phyloP scores from a whole-genome alignment of 805 yeast genomes.

The Jamesozyma hellenica region DNA sequence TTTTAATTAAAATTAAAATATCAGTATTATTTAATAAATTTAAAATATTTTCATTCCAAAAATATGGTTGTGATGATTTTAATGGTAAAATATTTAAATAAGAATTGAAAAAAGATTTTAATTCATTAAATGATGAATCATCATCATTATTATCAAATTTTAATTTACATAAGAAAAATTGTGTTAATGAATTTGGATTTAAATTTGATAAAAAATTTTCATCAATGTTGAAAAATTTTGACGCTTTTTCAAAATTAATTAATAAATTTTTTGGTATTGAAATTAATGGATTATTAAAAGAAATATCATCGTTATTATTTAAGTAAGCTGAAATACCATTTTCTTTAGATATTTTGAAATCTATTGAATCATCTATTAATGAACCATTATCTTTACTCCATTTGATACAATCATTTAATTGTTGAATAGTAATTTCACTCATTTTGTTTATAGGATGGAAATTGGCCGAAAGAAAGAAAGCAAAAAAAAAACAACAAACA shows the following conservation, averaged over 20 bases:
- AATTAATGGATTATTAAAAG: constrained; percentile 23
- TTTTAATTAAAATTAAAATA: constrained; percentile 43
- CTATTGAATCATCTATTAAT: constrained; percentile 26
- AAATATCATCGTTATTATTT: constrained; percentile 1
- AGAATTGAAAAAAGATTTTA: constrained; percentile 27
- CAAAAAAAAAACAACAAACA: too few relatives aligned
- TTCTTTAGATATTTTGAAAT: constrained; percentile 23
- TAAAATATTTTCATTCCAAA: constrained; percentile 50
- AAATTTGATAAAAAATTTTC: constrained; percentile 4
- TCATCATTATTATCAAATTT: constrained; percentile 27
- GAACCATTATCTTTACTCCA: constrained; percentile 37
- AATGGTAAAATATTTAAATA: constrained; percentile 43
- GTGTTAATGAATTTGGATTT: constrained; percentile 28
- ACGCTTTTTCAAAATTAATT: constrained; percentile 32
- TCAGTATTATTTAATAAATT: constrained; percentile 57
- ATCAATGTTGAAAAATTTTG: constrained; percentile 16
- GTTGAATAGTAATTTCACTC: background rate
- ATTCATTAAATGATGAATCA: background rate
- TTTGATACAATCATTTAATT: constrained; percentile 15
- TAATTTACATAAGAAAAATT: constrained; percentile 34
- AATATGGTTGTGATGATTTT: constrained; percentile 50
- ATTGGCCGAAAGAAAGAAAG: too few relatives aligned
- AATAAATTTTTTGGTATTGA: constrained; percentile 32
- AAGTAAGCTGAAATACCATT: constrained; percentile 29
- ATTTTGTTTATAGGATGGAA: too few relatives aligned